Conservation (phyloP, 129 eudicot species). For the Oenanthe sinensis region DNA sequence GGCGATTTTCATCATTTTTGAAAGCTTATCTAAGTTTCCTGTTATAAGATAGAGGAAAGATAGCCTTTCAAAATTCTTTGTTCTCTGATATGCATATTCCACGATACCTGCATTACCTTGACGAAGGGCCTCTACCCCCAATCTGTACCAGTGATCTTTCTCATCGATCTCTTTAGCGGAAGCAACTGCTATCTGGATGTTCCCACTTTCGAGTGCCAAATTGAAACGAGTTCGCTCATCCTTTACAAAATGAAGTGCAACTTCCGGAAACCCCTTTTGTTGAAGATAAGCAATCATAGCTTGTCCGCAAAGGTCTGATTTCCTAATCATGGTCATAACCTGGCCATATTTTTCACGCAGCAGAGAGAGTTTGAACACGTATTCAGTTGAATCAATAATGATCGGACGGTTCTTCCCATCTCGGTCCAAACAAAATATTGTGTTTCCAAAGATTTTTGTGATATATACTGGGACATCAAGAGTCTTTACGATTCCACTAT, state of each 20-base stretch:
- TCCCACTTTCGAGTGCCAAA: conserved; percentile 20
- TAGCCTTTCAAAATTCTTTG: conserved; percentile 19
- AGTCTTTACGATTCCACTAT: conserved; percentile 16
- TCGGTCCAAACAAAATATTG: conserved; percentile 17
- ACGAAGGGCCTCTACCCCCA: conserved; percentile 21
- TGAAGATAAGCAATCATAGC: conserved; percentile 23
- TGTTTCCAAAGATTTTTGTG: conserved; percentile 17
- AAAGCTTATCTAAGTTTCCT: conserved; percentile 15
- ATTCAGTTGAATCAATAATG: conserved; percentile 17
- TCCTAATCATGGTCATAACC: conserved; percentile 20
- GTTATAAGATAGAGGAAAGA: conserved; percentile 20
- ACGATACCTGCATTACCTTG: conserved; percentile 24
- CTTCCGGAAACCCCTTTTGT: conserved; percentile 19
- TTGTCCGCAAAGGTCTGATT: conserved; percentile 19
- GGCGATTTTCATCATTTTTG: conserved; percentile 21
- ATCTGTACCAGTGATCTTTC: conserved; percentile 17
- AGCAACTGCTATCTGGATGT: conserved; percentile 18
- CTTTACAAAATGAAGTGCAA: conserved; percentile 19
- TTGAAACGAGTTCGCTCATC: conserved; percentile 20
- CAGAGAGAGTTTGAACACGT: conserved; percentile 14
- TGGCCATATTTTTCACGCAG: conserved; percentile 13
- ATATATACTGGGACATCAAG: conserved; percentile 19
- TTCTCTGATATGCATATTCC: conserved; percentile 20
- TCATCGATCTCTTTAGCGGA: conserved; percentile 20
- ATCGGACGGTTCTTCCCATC: conserved; percentile 16